Conservation (phyloP, 2,329 filamentous ascomycete genomes). For the Neonectria punicea region DNA sequence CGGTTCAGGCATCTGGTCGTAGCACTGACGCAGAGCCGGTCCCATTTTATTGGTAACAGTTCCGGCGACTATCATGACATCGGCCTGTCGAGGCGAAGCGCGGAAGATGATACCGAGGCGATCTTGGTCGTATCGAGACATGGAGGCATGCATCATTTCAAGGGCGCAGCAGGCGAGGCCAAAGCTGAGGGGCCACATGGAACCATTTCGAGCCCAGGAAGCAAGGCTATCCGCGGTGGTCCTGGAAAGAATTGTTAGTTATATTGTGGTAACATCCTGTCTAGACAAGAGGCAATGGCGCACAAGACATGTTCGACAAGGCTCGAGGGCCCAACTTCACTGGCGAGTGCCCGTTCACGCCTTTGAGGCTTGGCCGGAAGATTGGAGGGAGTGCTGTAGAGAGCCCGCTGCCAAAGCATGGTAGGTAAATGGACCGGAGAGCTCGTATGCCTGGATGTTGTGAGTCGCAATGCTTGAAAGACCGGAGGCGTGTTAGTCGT, state of each 20-base stretch:
- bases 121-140: slow-evolving; percentile 2
- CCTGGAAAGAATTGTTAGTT: background rate
- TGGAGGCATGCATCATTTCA: background rate
- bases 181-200: background rate
- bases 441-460: too few species aligned
- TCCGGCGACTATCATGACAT: background rate
- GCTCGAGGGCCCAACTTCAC: background rate
- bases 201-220: background rate
- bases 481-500: background rate
- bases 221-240: background rate
- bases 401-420: background rate
- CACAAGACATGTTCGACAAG: background rate
- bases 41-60: slow-evolving; percentile 1
- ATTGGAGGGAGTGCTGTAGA: background rate
- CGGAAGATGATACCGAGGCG: background rate
- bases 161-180: background rate
- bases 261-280: background rate
- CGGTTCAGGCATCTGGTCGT: background rate
- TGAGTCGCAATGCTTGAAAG: background rate
- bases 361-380: background rate
- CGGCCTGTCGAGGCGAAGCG: background rate
- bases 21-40: background rate
- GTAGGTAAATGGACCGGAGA: background rate
- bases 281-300: background rate
- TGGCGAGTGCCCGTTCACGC: background rate